Conservation (phyloP, 192 early-diverging fungal species). For the Mortierella alpina region DNA sequence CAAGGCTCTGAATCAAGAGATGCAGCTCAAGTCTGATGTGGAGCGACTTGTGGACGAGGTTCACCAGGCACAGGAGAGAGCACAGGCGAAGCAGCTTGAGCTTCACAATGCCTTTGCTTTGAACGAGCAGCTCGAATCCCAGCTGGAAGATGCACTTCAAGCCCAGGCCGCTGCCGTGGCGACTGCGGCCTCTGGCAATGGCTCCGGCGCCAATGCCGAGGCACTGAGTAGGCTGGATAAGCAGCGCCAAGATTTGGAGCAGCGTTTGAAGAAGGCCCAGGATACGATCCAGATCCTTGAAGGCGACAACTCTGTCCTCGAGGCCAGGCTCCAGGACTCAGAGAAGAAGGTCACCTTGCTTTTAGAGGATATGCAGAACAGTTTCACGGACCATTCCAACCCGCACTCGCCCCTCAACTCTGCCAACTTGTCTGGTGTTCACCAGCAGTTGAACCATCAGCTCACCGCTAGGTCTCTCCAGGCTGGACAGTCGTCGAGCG, state of each 20-base stretch:
- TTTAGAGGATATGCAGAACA: slow-evolving; percentile 46
- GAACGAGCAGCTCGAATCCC: slow-evolving; percentile 31
- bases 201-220: slow-evolving; percentile 2
- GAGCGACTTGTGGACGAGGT: slow-evolving; percentile 41
- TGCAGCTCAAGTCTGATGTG: slow-evolving; percentile 30
- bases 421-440: slow-evolving; percentile 9
- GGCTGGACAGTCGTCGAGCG: neutral
- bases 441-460: slow-evolving; percentile 30
- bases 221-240: neutral
- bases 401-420: slow-evolving; percentile 30
- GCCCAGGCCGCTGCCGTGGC: slow-evolving; percentile 15
- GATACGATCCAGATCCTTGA: slow-evolving; percentile 44
- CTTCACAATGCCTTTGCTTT: slow-evolving; percentile 12
- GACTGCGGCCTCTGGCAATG: slow-evolving; percentile 3
- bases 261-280: slow-evolving; percentile 38
- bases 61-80: slow-evolving; percentile 22
- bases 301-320: slow-evolving; percentile 47
- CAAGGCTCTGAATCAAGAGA: slow-evolving; percentile 9
- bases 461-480: neutral
- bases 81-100: slow-evolving; percentile 25
- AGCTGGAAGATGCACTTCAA: slow-evolving; percentile 23
- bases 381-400: slow-evolving; percentile 5
- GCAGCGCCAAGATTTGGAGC: slow-evolving; percentile 28
- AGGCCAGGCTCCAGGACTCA: slow-evolving; percentile 35
- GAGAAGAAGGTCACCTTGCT: slow-evolving; percentile 48